Percentiles rank a stretch among this genome's conserved stretches.
phyloP scores from a whole-genome alignment of 2,329 filamentous ascomycete species.

The Tolypocladium tropicale region DNA sequence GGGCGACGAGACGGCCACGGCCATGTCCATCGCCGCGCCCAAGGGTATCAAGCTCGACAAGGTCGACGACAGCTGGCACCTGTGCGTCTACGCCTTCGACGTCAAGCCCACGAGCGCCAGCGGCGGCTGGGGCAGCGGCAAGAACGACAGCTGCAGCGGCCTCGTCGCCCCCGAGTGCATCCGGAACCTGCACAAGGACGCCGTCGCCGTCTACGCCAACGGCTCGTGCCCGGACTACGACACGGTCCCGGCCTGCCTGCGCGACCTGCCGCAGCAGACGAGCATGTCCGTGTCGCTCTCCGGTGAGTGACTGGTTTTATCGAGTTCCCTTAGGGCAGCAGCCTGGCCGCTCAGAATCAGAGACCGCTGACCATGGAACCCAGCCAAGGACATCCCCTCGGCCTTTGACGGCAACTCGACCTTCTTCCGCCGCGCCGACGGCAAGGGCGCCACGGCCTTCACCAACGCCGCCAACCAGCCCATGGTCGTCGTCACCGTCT shows the following conservation, averaged over 20 bases:
- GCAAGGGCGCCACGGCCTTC: neutral
- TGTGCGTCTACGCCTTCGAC: slow-evolving; percentile 6
- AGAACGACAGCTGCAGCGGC: slow-evolving; percentile 2
- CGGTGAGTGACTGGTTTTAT: neutral
- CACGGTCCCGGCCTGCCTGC: slow-evolving; percentile 2
- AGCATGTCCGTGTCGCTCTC: neutral
- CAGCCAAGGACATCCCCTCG: slow-evolving; percentile 1
- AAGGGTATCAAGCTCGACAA: neutral
- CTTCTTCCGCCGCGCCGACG: slow-evolving; percentile 4
- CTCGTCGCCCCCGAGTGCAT: slow-evolving; percentile 3
- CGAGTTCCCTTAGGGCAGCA: too few relatives aligned
- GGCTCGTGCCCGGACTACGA: neutral
- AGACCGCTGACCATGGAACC: too few relatives aligned
- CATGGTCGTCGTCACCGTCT: slow-evolving; percentile 4
- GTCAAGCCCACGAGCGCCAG: neutral
- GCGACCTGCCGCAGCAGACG: slow-evolving; percentile 1
- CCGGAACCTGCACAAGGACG: slow-evolving; percentile 1
- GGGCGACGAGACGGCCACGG: neutral
- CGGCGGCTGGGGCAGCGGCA: neutral
- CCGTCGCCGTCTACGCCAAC: neutral
- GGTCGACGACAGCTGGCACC: slow-evolving; percentile 5
- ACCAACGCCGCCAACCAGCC: neutral
- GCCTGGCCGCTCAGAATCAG: too few relatives aligned
- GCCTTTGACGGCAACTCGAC: neutral
- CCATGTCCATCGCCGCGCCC: slow-evolving; percentile 3